phyloP scores from a whole-genome alignment of 176 grass and related monocot genomes.

The Eleusine indica region DNA sequence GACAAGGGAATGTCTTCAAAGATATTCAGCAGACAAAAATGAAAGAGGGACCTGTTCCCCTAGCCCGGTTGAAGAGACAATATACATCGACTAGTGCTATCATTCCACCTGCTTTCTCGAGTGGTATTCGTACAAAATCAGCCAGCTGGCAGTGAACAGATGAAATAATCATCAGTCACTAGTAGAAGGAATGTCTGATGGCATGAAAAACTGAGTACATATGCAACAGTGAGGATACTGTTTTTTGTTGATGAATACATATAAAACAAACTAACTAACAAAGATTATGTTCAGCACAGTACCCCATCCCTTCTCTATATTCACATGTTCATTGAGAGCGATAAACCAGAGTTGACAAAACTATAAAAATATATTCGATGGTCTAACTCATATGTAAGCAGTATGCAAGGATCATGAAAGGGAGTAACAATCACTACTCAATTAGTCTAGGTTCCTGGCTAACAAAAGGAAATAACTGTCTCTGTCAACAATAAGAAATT shows the following conservation, averaged over 20 bases:
- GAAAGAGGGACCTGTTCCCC: slow-evolving; percentile 74
- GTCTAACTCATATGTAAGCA: slow-evolving; percentile 4
- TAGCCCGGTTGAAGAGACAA: slow-evolving; percentile 95
- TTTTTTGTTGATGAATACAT: slow-evolving; percentile 5
- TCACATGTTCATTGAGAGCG: background rate
- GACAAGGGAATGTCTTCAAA: background rate
- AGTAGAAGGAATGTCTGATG: slow-evolving; percentile 12
- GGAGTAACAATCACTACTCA: background rate
- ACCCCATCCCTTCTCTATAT: background rate
- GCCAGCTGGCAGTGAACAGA: slow-evolving; percentile 60
- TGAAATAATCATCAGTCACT: slow-evolving; percentile 17
- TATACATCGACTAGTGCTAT: slow-evolving; percentile 93
- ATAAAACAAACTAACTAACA: too few species aligned
- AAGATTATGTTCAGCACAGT: background rate
- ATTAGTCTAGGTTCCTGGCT: background rate
- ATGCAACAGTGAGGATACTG: background rate
- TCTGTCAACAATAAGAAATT: background rate
- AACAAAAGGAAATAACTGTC: background rate
- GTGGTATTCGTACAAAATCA: slow-evolving; percentile 85
- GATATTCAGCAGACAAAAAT: slow-evolving; percentile 37
- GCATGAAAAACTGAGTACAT: slow-evolving; percentile 6
- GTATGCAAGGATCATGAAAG: slow-evolving; percentile 10
- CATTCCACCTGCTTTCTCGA: slow-evolving; percentile 95
- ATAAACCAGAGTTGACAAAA: background rate
- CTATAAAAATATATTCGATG: background rate